Percentiles rank a stretch among this genome's conserved stretches.
Evolutionary conservation across 106 monocot species (phyloP).

Genomic region (Acanthochlamys bracteata): DNA sequence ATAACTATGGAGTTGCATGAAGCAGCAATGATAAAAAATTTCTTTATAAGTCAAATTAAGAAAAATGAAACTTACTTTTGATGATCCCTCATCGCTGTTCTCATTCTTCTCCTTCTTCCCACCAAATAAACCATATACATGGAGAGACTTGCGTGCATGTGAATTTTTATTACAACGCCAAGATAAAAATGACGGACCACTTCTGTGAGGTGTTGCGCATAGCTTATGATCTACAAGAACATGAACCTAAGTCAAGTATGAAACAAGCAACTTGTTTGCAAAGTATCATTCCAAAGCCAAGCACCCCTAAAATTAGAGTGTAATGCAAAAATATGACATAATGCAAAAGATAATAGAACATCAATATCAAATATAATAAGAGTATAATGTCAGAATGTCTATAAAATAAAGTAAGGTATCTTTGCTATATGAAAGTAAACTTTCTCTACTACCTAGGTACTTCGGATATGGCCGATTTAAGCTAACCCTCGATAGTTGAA

Average conservation of each 20-base stretch:
- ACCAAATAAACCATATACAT: slow-evolving; percentile 70
- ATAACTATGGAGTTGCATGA: not conserved
- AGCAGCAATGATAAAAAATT: not conserved
- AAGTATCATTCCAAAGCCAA: not conserved
- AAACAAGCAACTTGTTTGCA: not conserved
- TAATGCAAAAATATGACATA: too few relatives aligned
- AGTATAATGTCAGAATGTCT: too few relatives aligned
- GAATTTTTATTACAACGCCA: slow-evolving; percentile 20
- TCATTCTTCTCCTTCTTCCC: slow-evolving; percentile 85
- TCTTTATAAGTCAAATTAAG: not conserved
- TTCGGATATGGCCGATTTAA: too few relatives aligned
- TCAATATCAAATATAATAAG: too few relatives aligned
- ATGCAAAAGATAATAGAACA: too few relatives aligned
- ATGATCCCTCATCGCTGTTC: slow-evolving; percentile 43
- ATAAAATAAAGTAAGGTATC: too few relatives aligned
- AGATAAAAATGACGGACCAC: slow-evolving; percentile 16
- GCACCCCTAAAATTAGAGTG: too few relatives aligned
- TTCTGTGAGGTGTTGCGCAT: slow-evolving; percentile 4
- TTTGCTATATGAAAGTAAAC: too few relatives aligned
- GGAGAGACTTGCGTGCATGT: slow-evolving; percentile 31
- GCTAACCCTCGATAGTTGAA: too few relatives aligned
- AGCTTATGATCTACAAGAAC: slow-evolving; percentile 24
- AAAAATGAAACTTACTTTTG: slow-evolving; percentile 46
- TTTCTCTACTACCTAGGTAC: too few relatives aligned
- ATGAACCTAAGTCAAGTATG: not conserved